Percentiles rank a stretch among this genome's conserved stretches.
phyloP scores from a whole-genome alignment of 768 basidiomycete species.

The Boletus reticuloceps region DNA sequence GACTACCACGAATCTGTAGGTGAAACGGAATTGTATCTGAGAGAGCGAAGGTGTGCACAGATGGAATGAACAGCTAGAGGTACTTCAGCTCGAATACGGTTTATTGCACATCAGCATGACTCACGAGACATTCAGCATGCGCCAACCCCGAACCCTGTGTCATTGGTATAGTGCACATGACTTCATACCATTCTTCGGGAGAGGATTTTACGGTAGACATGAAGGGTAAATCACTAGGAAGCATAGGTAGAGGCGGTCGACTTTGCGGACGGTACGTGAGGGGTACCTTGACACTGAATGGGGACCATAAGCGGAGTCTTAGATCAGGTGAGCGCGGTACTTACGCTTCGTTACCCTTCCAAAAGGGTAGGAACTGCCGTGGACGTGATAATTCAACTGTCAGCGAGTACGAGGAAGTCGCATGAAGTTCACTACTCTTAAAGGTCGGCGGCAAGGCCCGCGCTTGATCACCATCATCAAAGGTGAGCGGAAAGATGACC shows the following conservation, averaged over 20 bases:
- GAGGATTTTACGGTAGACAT: slow-evolving; percentile 56
- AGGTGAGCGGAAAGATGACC: slow-evolving; percentile 45
- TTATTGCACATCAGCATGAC: slow-evolving; percentile 16
- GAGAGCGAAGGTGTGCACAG: slow-evolving; percentile 50
- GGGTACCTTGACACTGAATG: slow-evolving; percentile 44
- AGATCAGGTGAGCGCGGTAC: background rate
- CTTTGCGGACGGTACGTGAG: slow-evolving; percentile 53
- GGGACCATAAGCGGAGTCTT: background rate
- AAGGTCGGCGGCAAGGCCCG: slow-evolving; percentile 51
- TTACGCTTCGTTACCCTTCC: slow-evolving; percentile 48
- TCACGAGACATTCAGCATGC: slow-evolving; percentile 51
- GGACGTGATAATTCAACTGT: slow-evolving; percentile 40
- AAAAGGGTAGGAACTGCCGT: slow-evolving; percentile 41
- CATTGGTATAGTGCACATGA: slow-evolving; percentile 42
- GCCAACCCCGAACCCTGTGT: slow-evolving; percentile 32
- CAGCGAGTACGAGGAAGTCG: slow-evolving; percentile 46
- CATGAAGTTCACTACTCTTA: slow-evolving; percentile 21
- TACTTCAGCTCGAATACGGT: background rate
- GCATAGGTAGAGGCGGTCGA: slow-evolving; percentile 54
- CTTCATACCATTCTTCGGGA: slow-evolving; percentile 68
- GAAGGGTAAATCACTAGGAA: slow-evolving; percentile 43
- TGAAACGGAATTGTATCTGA: slow-evolving; percentile 62
- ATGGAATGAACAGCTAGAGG: slow-evolving; percentile 58
- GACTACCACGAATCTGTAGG: slow-evolving; percentile 53
- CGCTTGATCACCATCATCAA: slow-evolving; percentile 33